Base-by-base conservation (phyloP, 768 basidiomycete species). In the Nidularia pulvinata region DNA sequence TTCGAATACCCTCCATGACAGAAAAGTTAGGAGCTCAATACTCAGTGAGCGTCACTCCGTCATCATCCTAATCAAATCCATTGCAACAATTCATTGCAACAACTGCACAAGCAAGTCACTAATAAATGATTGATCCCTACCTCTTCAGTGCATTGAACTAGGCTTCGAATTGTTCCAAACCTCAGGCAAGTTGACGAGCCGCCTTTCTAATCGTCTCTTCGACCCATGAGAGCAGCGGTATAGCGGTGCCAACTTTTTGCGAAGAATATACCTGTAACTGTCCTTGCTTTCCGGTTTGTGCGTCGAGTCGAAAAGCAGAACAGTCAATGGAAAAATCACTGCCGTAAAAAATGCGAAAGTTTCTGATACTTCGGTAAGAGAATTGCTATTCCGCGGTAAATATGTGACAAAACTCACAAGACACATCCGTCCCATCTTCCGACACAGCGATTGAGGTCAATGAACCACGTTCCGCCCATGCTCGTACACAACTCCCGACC, bases 401-500 rank as follows among this genome's bases (percentile, higher is more conserved):
- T n/a, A 39, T 39, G 37, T 25, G 22, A 45, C n/a, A 14, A 42
- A 42, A 80, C 89, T 66, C 61, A 91, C 91, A 91, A 57, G 16
- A 86, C 83, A 57, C 81, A 85, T 3, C 88, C 87, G 58, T 91
- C 90, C 90, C 91, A 92, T 61, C 88, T 77, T 6, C 88, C 91
- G 22, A 93, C 81, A 44, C 85, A 85, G 53, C 83, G 82, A 51
- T 87, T 79, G 45, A 82, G 64, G 59, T 93, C 91, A 25, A 92
- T 83, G 57, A 93, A 89, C 91, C 91, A 93, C 2, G 83, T 85
- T 11, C 85, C 86, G 45, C 84, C 84, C 11, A 80, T 72, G 33
- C 76, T 66, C 35, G 77, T 74, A 49, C 78, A 80, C 6, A 82
- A 64, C 48, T 76, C 77, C 16, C 70, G 73, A 5, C 91, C 91